These are phyloP conservation scores for Polytrichum formosum DNA, from an alignment of 225 moss, liverwort and hornwort species.

Conservation along the genomic window DNA sequence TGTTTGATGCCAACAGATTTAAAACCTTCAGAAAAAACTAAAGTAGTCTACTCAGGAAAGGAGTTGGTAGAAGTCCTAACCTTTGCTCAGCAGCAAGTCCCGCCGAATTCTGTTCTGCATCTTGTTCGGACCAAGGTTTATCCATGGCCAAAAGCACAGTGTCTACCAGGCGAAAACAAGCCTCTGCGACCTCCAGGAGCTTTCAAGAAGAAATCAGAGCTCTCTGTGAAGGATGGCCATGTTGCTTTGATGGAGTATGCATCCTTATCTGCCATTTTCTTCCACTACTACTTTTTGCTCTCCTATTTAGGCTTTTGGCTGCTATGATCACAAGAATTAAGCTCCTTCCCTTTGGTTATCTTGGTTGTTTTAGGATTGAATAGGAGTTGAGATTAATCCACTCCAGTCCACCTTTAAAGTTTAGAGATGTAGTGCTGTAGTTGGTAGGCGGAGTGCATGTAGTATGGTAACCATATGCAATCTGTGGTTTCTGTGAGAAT, in stretches of 20 bases:
- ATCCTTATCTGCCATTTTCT: neutral
- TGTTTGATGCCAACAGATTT: constrained; percentile 33
- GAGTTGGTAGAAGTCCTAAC: constrained; percentile 54
- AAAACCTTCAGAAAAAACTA: constrained; percentile 61
- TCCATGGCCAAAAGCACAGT: constrained; percentile 69
- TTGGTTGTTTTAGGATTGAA: too few species aligned
- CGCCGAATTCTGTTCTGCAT: constrained; percentile 69
- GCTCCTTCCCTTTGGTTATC: too few species aligned
- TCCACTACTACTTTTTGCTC: too few species aligned
- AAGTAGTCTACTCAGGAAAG: constrained; percentile 60
- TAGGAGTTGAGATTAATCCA: too few species aligned
- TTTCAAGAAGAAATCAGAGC: constrained; percentile 73
- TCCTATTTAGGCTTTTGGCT: too few species aligned
- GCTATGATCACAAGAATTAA: too few species aligned
- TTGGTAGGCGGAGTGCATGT: too few species aligned
- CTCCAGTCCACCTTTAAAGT: too few species aligned
- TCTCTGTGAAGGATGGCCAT: constrained; percentile 71
- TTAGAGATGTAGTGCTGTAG: too few species aligned
- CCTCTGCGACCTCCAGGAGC: constrained; percentile 61
- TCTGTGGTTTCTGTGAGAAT: too few species aligned
- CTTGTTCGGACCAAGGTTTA: constrained; percentile 62
- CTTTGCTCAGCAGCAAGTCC: constrained; percentile 67
- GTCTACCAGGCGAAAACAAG: constrained; percentile 61
- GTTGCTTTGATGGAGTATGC: constrained; percentile 72
- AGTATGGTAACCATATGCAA: too few species aligned